Conservation (phyloP, 768 basidiomycete species). For the Kwoniella mangroviensis region DNA sequence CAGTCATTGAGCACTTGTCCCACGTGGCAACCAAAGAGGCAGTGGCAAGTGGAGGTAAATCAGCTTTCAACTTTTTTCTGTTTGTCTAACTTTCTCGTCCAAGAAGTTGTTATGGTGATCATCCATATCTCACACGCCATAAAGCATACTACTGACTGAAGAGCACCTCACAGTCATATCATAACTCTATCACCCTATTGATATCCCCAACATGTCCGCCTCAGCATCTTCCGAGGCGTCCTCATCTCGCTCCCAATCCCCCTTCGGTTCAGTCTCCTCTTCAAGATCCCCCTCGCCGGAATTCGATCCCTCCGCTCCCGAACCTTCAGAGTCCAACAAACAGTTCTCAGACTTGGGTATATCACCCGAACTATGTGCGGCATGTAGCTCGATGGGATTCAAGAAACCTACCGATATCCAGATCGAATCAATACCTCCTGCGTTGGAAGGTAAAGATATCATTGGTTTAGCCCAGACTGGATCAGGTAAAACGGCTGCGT, state of each 20-base stretch:
- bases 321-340: conserved; percentile 25
- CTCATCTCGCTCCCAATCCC: conserved; percentile 21
- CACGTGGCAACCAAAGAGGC: neutral
- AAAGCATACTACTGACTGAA: too few relatives aligned
- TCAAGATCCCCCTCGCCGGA: conserved; percentile 21
- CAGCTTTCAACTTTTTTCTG: conserved; percentile 13
- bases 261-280: conserved; percentile 20
- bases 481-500: conserved; percentile 96
- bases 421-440: conserved; percentile 78
- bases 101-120: neutral
- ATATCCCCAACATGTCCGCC: neutral
- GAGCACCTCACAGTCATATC: too few relatives aligned
- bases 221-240: conserved; percentile 25
- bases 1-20: too few relatives aligned
- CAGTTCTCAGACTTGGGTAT: conserved; percentile 85
- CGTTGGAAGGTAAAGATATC: conserved; percentile 88
- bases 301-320: conserved; percentile 16
- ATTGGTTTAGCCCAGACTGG: conserved; percentile 99
- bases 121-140: too few relatives aligned
- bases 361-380: conserved; percentile 84
- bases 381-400: conserved; percentile 79
- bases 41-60: neutral
- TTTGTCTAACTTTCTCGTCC: conserved; percentile 11
- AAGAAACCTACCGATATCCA: conserved; percentile 91
- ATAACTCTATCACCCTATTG: too few relatives aligned